These are phyloP conservation scores for Neopestalotiopsis sp. DNA, from an alignment of 2,329 filamentous ascomycete species.

Conservation along the genomic window DNA sequence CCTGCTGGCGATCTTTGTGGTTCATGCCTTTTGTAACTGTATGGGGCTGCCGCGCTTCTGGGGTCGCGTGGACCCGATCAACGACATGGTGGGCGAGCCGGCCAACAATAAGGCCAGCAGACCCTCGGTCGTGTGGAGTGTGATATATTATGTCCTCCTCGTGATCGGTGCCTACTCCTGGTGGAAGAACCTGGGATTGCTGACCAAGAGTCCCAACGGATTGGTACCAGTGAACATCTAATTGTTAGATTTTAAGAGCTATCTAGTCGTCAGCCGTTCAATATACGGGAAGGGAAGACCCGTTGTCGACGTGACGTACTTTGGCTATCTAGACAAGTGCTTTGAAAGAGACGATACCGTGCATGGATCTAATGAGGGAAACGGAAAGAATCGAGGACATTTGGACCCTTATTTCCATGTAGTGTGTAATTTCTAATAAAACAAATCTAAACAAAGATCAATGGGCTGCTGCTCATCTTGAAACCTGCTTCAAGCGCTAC, in stretches of 20 bases:
- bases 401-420: not conserved
- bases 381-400: not conserved
- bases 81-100: constrained; percentile 27
- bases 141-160: constrained; percentile 80
- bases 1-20: constrained; percentile 73
- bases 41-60: constrained; percentile 88
- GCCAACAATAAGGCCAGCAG: constrained; percentile 24
- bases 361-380: not conserved
- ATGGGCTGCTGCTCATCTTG: not conserved
- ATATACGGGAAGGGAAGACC: not conserved
- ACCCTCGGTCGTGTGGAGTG: constrained; percentile 66
- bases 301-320: not conserved
- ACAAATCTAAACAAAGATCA: not conserved
- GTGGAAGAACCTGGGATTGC: constrained; percentile 70
- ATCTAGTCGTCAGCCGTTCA: not conserved
- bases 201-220: constrained; percentile 69
- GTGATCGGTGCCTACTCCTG: constrained; percentile 75
- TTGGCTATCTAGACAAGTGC: not conserved
- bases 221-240: constrained; percentile 43
- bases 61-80: constrained; percentile 71
- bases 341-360: not conserved
- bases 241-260: constrained; percentile 13
- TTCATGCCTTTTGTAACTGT: constrained; percentile 91
- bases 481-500: constrained; percentile 7
- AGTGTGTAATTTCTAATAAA: constrained; percentile 9